Evolutionary conservation across 768 basidiomycete species (phyloP), one percentile per base, ranked within the genome.

Genomic region (Suillus cothurnatus): DNA sequence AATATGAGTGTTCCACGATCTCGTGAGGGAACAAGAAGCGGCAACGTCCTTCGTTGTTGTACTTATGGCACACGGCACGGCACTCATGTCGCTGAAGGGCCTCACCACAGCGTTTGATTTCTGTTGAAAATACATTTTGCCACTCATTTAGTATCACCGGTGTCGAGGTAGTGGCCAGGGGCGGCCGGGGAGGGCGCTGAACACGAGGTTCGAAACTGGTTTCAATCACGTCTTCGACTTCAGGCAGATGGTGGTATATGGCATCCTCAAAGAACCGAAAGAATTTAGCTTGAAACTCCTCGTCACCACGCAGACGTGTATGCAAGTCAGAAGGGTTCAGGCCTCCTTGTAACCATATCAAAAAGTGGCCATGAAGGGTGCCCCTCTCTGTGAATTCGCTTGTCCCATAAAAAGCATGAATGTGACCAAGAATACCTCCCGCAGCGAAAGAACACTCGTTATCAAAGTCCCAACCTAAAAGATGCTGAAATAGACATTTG

Each of bases 1-100:
- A 80, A 39, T 67, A 66, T 0, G 73, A 77, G 0, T 60, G 56
- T 1, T 70, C 62, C 23, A 78, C 59, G 0, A 74, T 62, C n/a
- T 78, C 72, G 70, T 79, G 79, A 0, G 77, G 75, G 67, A 77
- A 80, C 3, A 64, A 50, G 70, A 80, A 80, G 0, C 74, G 9
- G 50, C 79, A 80, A 0, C 32, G 11, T 3, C 39, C 49, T 12
- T 67, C 57, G 67, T 77, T 71, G 73, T 72, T 1, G n/a, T n/a
- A n/a, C n/a, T n/a, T n/a, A n/a, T n/a, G n/a, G n/a, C n/a, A n/a
- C n/a, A n/a, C n/a, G n/a, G 62, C 14, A 4, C 57, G 43, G 61
- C 71, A 72, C 0, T 6, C 9, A 61, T 75, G 74, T 0, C 68
- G 6, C 23, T 75, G 74, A 4, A 74, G 39, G 0, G 31, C 55